A percentile compares a stretch with the other conserved stretches of the same genome.
phyloP scores from a whole-genome alignment of 75 land plant species.

The Isoetes taiwanensis region DNA sequence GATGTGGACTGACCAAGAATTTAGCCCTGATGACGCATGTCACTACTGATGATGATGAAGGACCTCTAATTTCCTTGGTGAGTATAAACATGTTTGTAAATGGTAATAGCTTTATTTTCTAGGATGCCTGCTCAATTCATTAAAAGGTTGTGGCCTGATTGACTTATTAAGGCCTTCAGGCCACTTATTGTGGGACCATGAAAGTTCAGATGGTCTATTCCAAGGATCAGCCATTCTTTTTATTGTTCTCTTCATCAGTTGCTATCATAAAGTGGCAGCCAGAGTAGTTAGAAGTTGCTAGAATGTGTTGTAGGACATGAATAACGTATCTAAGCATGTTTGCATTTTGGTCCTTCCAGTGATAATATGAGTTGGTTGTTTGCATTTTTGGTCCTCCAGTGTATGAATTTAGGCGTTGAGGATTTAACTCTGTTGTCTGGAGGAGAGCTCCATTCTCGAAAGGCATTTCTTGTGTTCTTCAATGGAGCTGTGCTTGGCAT shows the following conservation, averaged over 20 bases:
- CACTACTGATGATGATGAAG: slow-evolving; percentile 95
- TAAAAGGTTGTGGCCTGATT: neutral
- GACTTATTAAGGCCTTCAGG: neutral
- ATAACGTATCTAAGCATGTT: too few relatives aligned
- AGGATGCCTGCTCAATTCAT: neutral
- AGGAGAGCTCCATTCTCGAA: slow-evolving; percentile 71
- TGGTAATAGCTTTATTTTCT: neutral
- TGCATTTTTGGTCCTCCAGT: too few relatives aligned
- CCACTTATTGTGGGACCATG: too few relatives aligned
- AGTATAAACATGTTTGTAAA: slow-evolving; percentile 4
- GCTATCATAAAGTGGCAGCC: too few relatives aligned
- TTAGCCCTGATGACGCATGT: slow-evolving; percentile 95
- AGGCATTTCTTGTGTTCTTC: slow-evolving; percentile 71
- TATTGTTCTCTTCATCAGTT: too few relatives aligned
- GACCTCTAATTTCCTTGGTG: slow-evolving; percentile 73
- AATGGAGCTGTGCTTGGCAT: slow-evolving; percentile 95
- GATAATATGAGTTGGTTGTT: too few relatives aligned
- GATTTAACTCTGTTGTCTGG: slow-evolving; percentile 63
- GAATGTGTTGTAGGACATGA: too few relatives aligned
- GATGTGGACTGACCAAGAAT: slow-evolving; percentile 92
- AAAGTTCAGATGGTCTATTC: too few relatives aligned
- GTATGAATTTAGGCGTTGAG: slow-evolving; percentile 78
- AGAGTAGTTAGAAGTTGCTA: too few relatives aligned
- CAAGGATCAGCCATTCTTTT: too few relatives aligned
- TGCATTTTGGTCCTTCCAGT: too few relatives aligned